phyloP scores from a whole-genome alignment of 805 yeast genomes.

The Cyberlindnera amylophila region DNA sequence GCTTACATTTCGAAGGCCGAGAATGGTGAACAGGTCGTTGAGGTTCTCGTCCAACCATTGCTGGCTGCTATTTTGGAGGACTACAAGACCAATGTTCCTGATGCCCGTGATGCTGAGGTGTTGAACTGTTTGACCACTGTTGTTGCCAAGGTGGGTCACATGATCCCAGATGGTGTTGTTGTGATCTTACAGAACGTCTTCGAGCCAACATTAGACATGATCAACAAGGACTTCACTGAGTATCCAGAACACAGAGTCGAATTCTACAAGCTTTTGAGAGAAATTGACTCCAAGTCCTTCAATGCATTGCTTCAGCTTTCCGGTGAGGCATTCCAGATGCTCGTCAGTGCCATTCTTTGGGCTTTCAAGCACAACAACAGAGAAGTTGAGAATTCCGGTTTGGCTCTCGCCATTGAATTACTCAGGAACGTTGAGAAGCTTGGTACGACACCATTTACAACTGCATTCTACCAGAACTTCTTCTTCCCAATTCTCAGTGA shows the following conservation, averaged over 20 bases:
- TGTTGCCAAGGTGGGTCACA: conserved; percentile 79
- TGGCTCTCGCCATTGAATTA: conserved; percentile 77
- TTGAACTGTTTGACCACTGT: conserved; percentile 90
- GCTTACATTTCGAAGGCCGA: conserved; percentile 86
- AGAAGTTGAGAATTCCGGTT: conserved; percentile 92
- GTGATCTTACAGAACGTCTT: conserved; percentile 85
- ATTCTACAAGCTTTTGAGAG: conserved; percentile 84
- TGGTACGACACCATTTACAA: conserved; percentile 66
- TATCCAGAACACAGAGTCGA: conserved; percentile 98
- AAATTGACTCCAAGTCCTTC: conserved; percentile 81
- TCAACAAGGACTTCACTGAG: conserved; percentile 90
- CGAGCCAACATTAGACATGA: conserved; percentile 93
- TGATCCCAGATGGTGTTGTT: conserved; percentile 88
- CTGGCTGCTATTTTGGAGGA: conserved; percentile 85
- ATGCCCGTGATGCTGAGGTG: conserved; percentile 97
- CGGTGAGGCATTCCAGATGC: conserved; percentile 85
- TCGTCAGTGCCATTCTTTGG: conserved; percentile 95
- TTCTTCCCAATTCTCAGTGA: conserved; percentile 88
- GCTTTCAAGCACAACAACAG: conserved; percentile 97
- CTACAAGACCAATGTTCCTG: conserved; percentile 84
- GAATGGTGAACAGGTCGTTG: conserved; percentile 74
- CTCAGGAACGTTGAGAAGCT: conserved; percentile 78
- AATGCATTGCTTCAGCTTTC: conserved; percentile 83
- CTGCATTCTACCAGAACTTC: conserved; percentile 83
- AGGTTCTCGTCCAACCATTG: conserved; percentile 77